Percentiles rank a stretch among this genome's conserved stretches.
Evolutionary conservation across 2,329 filamentous ascomycete species (phyloP).

Genomic region (Fusarium abutilonis): DNA sequence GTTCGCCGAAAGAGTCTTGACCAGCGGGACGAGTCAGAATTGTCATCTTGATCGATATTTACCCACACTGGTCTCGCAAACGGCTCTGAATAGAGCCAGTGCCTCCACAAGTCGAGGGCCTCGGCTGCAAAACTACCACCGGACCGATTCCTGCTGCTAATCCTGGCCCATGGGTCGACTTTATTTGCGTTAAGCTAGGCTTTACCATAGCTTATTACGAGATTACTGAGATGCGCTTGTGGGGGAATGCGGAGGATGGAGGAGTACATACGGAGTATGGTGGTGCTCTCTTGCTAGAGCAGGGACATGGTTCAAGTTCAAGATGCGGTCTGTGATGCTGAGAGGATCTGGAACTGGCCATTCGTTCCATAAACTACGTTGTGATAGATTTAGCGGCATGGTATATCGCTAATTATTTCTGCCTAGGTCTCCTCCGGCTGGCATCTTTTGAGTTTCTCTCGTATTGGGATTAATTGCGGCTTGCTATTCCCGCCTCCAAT

Average conservation of each 20-base stretch:
- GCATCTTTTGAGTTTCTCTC: background rate
- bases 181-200: conserved; percentile 22
- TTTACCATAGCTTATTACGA: conserved; percentile 19
- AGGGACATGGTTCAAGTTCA: background rate
- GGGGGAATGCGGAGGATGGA: conserved; percentile 25
- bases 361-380: background rate
- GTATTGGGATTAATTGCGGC: conserved; percentile 15
- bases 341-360: conserved; percentile 27
- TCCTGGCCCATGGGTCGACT: conserved; percentile 1
- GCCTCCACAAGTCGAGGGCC: conserved; percentile 14
- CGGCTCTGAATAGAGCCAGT: conserved; percentile 4
- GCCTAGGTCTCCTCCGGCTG: background rate
- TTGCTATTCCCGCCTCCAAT: conserved; percentile 41
- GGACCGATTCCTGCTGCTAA: conserved; percentile 34
- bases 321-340: conserved; percentile 13
- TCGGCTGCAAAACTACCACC: conserved; percentile 38
- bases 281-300: background rate
- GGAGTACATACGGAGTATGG: no score
- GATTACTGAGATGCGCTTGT: conserved; percentile 24
- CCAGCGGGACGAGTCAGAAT: conserved; percentile 14
- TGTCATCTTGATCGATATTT: conserved; percentile 22
- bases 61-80: background rate
- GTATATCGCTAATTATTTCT: background rate
- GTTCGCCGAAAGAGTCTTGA: background rate
- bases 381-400: conserved; percentile 12